Evolutionary conservation across 495 filamentous ascomycete genomes (phyloP), one percentile per base, ranked within the genome.

Genomic region (Acidiella bohemica): DNA sequence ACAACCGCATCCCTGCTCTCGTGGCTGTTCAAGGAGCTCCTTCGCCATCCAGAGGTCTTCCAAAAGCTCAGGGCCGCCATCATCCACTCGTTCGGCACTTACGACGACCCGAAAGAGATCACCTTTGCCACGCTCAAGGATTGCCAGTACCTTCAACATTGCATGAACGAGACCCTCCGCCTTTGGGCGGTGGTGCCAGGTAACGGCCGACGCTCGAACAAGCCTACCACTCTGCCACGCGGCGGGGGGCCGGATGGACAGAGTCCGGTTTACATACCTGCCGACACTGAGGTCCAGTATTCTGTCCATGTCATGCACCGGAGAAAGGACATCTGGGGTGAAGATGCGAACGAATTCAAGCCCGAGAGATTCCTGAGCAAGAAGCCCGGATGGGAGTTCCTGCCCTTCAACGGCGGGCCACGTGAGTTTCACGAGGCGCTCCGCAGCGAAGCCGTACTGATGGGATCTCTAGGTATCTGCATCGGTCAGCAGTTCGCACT

Each of bases 151-250:
- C 73, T 93, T 16, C 65, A 78, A 46, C 73, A 70, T 46, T 78
- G 88, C 33, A 81, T 94, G 59, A 81, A 78, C 61, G 87, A 95
- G 61, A 84, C 82, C 12, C 74, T 94, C 55, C 84, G 87, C 25
- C 80, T 95, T 1, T 84, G 87, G 7, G 76, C 88, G 5, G 63
- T 81, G 50, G 75, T 93, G 17, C 84, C 84, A 5, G 50, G 65
- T 0, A 76, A 72, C 24, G 43, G 60, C 4, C 71, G 73, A 27
- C 49, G 78, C 42, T 58, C 56, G 8, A 66, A 76, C 53, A 52
- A 54, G 29, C 63, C 51, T 38, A 75, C 72, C 5, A 59, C 59
- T 13, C 49, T 75, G 6, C 72, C 72, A 2, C 42, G 53, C 4
- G 72, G 72, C 28, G 72, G 72, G 17, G 70, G 72, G 8, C 51